phyloP scores from a whole-genome alignment of 2,329 filamentous ascomycete species.

The Aspergillus luchuensis region DNA sequence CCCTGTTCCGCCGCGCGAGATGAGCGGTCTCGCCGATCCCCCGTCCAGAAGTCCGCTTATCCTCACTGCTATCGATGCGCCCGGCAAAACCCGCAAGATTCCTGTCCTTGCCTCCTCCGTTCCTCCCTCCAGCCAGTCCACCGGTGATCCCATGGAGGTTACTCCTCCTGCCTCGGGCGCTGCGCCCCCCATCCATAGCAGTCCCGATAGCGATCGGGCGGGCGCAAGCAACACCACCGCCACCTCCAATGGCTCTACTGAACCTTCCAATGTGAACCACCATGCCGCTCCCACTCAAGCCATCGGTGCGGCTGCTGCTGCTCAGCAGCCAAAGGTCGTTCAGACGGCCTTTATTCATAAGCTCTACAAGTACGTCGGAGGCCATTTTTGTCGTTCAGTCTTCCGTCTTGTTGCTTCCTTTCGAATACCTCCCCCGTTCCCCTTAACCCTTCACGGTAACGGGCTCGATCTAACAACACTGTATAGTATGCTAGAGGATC shows the following conservation, averaged over 20 bases:
- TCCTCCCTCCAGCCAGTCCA: slow-evolving; percentile 42
- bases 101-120: slow-evolving; percentile 54
- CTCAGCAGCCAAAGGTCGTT: slow-evolving; percentile 94
- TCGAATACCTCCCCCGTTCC: no score
- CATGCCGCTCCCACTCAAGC: slow-evolving; percentile 34
- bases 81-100: slow-evolving; percentile 53
- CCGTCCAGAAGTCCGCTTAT: slow-evolving; percentile 49
- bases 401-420: background rate
- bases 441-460: no score
- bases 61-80: slow-evolving; percentile 40
- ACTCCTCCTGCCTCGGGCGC: slow-evolving; percentile 48
- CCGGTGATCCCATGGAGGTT: slow-evolving; percentile 59
- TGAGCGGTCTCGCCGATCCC: slow-evolving; percentile 46
- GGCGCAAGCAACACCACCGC: slow-evolving; percentile 33
- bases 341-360: slow-evolving; percentile 99
- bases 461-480: slow-evolving; percentile 21
- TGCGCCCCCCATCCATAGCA: slow-evolving; percentile 52
- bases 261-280: slow-evolving; percentile 31
- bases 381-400: background rate
- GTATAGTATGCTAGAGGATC: slow-evolving; percentile 90
- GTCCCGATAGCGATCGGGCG: slow-evolving; percentile 51
- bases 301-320: slow-evolving; percentile 53
- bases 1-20: slow-evolving; percentile 31
- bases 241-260: slow-evolving; percentile 36
- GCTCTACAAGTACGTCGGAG: slow-evolving; percentile 79